Percentiles rank a stretch among this genome's conserved stretches.
Conservation (phyloP, 1,139 yeast species). For the Meyerozyma guilliermondii region DNA sequence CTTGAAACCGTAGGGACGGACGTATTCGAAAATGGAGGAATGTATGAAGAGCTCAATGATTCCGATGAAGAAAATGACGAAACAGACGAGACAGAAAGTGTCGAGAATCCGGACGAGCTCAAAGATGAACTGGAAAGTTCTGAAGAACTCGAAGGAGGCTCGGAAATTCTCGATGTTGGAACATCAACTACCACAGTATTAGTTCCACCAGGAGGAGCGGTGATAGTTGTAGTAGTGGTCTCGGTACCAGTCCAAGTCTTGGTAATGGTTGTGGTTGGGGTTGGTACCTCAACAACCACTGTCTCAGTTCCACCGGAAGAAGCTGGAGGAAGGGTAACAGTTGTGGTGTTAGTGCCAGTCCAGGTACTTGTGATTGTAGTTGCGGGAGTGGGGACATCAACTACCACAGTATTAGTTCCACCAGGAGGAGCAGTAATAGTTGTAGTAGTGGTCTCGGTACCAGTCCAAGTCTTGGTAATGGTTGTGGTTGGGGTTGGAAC, state of each 20-base stretch:
- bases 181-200: constrained; percentile 10
- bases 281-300: constrained; percentile 2
- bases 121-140: constrained; percentile 1
- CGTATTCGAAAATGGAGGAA: not conserved
- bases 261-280: constrained; percentile 2
- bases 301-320: constrained; percentile 1
- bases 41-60: not conserved
- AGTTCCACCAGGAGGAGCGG: constrained; percentile 7
- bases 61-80: not conserved
- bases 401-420: constrained; percentile 4
- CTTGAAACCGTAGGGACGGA: not conserved
- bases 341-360: constrained; percentile 1
- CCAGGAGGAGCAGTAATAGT: constrained; percentile 4
- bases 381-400: constrained; percentile 7
- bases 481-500: constrained; percentile 7
- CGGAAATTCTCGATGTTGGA: constrained; percentile 5
- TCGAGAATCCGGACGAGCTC: not conserved
- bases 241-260: constrained; percentile 3
- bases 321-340: constrained; percentile 1
- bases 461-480: constrained; percentile 7
- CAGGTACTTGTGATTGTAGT: constrained; percentile 2
- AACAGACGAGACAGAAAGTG: not conserved
- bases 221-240: constrained; percentile 3
- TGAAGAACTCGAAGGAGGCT: constrained; percentile 5
- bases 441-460: constrained; percentile 5